These are phyloP conservation scores for Coemansia sp. DNA, from an alignment of 192 early-diverging fungal genomes.

Conservation along the genomic window DNA sequence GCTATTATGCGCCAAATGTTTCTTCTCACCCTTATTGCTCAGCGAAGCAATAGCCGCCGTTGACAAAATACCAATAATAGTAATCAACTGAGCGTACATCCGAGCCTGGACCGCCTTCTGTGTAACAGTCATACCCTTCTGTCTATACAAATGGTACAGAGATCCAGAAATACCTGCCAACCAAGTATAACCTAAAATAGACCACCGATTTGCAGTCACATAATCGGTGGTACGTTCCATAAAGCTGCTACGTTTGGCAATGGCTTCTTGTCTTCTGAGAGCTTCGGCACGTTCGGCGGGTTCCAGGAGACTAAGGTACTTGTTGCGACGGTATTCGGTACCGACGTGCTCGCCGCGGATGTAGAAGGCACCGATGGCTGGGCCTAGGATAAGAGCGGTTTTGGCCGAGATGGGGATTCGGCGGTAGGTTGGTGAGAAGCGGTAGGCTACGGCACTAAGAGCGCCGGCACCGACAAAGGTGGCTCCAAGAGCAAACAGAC, in stretches of 20 bases:
- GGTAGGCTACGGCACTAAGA: conserved; percentile 31
- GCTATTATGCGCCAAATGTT: conserved; percentile 34
- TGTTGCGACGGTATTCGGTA: conserved; percentile 38
- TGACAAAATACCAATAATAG: conserved; percentile 61
- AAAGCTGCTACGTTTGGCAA: conserved; percentile 9
- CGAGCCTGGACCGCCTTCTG: conserved; percentile 71
- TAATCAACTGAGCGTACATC: conserved; percentile 70
- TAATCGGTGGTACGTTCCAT: conserved; percentile 25
- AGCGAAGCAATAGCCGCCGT: conserved; percentile 59
- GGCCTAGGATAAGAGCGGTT: conserved; percentile 48
- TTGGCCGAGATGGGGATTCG: conserved; percentile 47
- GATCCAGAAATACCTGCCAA: conserved; percentile 46
- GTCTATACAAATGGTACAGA: conserved; percentile 32
- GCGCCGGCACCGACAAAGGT: conserved; percentile 28
- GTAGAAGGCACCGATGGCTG: conserved; percentile 49
- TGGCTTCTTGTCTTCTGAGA: conserved; percentile 8
- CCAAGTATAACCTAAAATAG: conserved; percentile 56
- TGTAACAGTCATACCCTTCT: conserved; percentile 58
- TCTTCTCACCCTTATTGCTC: conserved; percentile 19
- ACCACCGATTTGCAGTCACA: conserved; percentile 49
- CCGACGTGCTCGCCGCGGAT: conserved; percentile 51
- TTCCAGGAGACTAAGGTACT: conserved; percentile 26
- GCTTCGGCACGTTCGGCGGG: conserved; percentile 25
- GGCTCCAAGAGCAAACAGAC: conserved; percentile 35
- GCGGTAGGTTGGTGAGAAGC: conserved; percentile 40